Base-by-base conservation (phyloP, 129 eudicot species). In the Apium graveolens region DNA sequence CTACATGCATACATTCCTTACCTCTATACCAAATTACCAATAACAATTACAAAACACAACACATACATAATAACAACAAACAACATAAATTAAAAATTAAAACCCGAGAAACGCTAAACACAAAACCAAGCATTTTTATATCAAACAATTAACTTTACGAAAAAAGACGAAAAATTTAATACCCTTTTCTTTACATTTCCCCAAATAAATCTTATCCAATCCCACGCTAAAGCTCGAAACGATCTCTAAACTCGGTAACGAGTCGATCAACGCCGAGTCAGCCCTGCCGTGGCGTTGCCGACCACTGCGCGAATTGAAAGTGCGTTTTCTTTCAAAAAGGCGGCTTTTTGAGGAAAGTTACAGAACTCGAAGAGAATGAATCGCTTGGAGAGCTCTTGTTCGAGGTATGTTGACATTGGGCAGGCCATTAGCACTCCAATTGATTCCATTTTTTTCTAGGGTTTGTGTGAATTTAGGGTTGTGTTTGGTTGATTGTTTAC, bases 161-260 rank as follows among this genome's bases (percentile, higher is more conserved):
- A 73, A 73, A 20, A 27, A 73, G 32, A n/a, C 77, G 41, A 35
- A 70, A 38, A 35, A 11, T 29, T 63, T 0, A 73, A 90, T 84
- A 27, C 92, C 90, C 79, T 82, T 90, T 83, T 81, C 87, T 82
- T 87, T 88, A 77, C 96, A 90, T 76, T 86, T 81, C 17, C 27
- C 90, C 85, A 90, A 83, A 81, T 90, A 89, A 14, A 88, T 82
- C 83, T 88, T 88, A 74, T 90, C 96, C 73, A 88, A 35, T 13
- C 96, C 96, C 24, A 89, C 89, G 53, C 96, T 86, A 83, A 44
- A 85, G 49, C 87, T 88, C 27, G 96, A 75, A 21, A 90, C 85
- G 60, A 90, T 90, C 74, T 90, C 92, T 78, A 90, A 51, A 21
- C 46, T 74, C 78, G 92, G 90, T 8, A 90, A 83, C 51, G 88